Percentiles rank a stretch among this genome's conserved stretches.
Evolutionary conservation across 768 basidiomycete species (phyloP).

Genomic region (Tubosaeta brunneosetosa): DNA sequence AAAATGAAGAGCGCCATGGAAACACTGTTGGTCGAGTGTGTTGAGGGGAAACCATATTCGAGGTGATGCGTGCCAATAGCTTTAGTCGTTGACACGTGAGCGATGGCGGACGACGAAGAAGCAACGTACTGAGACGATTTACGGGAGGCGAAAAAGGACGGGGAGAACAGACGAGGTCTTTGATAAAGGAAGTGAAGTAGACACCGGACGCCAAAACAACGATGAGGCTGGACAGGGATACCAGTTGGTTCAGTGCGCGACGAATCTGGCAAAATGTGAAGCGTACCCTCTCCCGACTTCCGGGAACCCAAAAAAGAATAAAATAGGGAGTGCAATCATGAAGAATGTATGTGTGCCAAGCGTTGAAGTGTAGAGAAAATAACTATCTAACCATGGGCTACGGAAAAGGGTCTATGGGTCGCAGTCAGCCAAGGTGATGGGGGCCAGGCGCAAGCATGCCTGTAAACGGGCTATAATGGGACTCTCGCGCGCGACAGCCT

Average conservation of each 20-base stretch:
- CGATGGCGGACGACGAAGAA: not conserved
- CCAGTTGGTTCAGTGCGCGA: not conserved
- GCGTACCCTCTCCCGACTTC: constrained; percentile 72
- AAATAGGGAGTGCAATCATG: constrained; percentile 79
- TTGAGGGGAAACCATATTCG: constrained; percentile 95
- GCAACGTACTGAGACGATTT: constrained; percentile 73
- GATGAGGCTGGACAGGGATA: constrained; percentile 45
- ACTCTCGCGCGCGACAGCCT: constrained; percentile 55
- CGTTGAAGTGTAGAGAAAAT: constrained; percentile 79
- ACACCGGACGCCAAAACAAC: constrained; percentile 74
- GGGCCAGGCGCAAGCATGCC: constrained; percentile 37
- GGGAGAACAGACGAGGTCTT: constrained; percentile 88
- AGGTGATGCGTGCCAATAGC: constrained; percentile 77
- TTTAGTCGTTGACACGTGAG: constrained; percentile 23
- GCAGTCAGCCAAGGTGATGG: constrained; percentile 7
- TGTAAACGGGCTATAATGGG: constrained; percentile 61
- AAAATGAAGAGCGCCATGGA: constrained; percentile 85
- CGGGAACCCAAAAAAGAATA: constrained; percentile 84
- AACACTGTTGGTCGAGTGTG: constrained; percentile 87
- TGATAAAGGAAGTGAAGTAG: constrained; percentile 81
- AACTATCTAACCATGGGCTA: constrained; percentile 65
- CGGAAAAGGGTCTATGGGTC: constrained; percentile 47
- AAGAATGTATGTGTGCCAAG: constrained; percentile 90
- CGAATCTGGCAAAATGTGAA: not conserved
- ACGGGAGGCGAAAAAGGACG: constrained; percentile 90